Base-by-base conservation (phyloP, 108 stramenopile genomes). In the Nitzschia sp. region DNA sequence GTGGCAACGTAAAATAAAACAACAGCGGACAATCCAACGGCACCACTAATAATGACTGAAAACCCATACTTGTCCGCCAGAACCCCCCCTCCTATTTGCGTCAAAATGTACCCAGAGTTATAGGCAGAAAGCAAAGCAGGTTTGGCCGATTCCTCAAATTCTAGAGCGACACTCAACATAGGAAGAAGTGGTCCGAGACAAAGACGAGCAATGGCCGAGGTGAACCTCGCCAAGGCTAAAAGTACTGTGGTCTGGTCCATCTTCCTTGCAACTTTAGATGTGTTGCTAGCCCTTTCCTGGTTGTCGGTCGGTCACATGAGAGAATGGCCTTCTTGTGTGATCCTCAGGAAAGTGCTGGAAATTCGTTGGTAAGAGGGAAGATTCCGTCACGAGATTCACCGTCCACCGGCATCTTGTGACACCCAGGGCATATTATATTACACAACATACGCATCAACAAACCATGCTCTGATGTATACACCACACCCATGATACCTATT, bases 21-120 rank as follows among this genome's bases (percentile, higher is more conserved):
- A n/a, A 63, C 10, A 26, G 62, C 42, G 5, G 72, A 65, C 1
- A 43, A 1, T 0, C 21, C 57, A 3, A 41, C 22, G 3, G 46
- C 38, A 11, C 41, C 19, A 14, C 61, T 39, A 20, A 73, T 43
- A 9, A 73, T 51, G 15, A n/a, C 38, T 3, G 42, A 41, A 40
- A 50, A 65, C 0, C 72, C 72, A 46, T 65, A 65, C 19, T 22
- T 41, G 58, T 73, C 72, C 0, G 72, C 72, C 25, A 73, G 38
- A 42, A 57, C 65, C 3, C 72, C 72, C 41, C 72, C 72, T 24
- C 25, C 54, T 17, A 73, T 57, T 57, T 73, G 72, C 0, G 72
- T 73, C 12, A 73, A 38, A 48, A 73, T 57, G 34, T 73, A 73
- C 10, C 72, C 72, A 39, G 72, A 73, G 17, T 55, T 63, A 51